A percentile compares a stretch with the other conserved stretches of the same genome.
Conservation (phyloP, 139 green algal genomes). For the Spirogloea muscicola region DNA sequence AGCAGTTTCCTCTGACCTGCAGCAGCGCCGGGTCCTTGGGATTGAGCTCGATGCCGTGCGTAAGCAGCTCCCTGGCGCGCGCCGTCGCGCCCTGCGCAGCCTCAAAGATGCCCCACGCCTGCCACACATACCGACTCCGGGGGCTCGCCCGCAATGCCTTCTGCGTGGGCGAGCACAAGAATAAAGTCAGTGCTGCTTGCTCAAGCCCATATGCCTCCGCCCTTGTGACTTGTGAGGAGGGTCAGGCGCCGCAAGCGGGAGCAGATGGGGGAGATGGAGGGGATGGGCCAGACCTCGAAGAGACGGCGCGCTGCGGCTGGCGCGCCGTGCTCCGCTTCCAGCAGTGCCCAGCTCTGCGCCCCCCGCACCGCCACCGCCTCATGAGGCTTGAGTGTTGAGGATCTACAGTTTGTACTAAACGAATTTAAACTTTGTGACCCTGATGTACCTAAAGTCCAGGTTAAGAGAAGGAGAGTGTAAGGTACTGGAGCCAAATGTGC, state of each 20-base stretch:
- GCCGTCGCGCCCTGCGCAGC: not conserved
- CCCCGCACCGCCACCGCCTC: too few species aligned
- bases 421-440: too few species aligned
- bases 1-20: slow-evolving; percentile 57
- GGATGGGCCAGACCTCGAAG: slow-evolving; percentile 9
- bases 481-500: too few species aligned
- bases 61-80: slow-evolving; percentile 62
- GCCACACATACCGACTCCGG: slow-evolving; percentile 60
- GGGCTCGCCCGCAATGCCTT: slow-evolving; percentile 62
- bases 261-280: too few species aligned
- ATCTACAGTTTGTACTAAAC: too few species aligned
- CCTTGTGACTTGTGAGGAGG: too few species aligned
- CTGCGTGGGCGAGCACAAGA: slow-evolving; percentile 11
- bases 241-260: too few species aligned
- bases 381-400: too few species aligned
- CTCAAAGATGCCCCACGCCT: slow-evolving; percentile 41
- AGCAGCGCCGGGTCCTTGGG: slow-evolving; percentile 75
- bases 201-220: not conserved
- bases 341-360: slow-evolving; percentile 24
- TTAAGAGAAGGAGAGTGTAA: too few species aligned
- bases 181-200: not conserved
- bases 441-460: too few species aligned
- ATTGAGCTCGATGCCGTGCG: slow-evolving; percentile 70
- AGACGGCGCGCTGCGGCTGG: not conserved
- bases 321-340: slow-evolving; percentile 20